Percentiles rank a stretch among this genome's conserved stretches.
phyloP scores from a whole-genome alignment of 2,329 filamentous ascomycete species.

The Fonsecaea nubica region DNA sequence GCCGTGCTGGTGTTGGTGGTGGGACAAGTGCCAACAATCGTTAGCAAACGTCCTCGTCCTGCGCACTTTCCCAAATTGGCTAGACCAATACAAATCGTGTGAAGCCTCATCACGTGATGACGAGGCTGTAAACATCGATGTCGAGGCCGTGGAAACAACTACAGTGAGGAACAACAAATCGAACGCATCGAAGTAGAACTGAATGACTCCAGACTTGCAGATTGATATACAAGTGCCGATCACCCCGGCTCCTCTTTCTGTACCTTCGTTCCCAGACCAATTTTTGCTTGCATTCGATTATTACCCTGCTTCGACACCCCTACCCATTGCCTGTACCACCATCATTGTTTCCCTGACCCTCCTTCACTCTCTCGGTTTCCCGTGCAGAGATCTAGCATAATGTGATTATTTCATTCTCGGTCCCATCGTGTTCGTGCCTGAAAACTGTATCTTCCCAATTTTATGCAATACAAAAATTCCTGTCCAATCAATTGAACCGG shows the following conservation, averaged over 20 bases:
- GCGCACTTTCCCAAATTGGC: not conserved
- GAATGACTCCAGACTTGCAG: not conserved
- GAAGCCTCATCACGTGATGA: not conserved
- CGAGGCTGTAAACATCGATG: not conserved
- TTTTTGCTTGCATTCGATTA: constrained; percentile 8
- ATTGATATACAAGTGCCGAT: constrained; percentile 3
- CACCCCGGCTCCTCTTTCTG: not conserved
- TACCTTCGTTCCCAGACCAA: not conserved
- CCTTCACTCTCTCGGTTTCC: constrained; percentile 10
- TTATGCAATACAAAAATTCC: constrained; percentile 35
- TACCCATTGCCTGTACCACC: constrained; percentile 2
- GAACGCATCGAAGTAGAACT: not conserved
- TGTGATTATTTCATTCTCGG: constrained; percentile 30
- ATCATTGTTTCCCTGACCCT: constrained; percentile 19
- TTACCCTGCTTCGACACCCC: constrained; percentile 4
- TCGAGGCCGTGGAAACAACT: not conserved
- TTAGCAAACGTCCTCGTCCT: no score
- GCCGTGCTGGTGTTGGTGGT: not conserved
- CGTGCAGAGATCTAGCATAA: constrained; percentile 26
- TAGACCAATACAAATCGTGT: not conserved
- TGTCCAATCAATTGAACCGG: constrained; percentile 29
- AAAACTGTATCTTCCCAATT: constrained; percentile 31
- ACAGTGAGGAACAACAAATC: not conserved
- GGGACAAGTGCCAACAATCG: not conserved
- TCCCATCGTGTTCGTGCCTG: constrained; percentile 37